Percentiles rank a stretch among this genome's conserved stretches.
These are phyloP conservation scores for Amborella trichopoda DNA, from an alignment of 164 flowering plant genomes.

Conservation along the genomic window DNA sequence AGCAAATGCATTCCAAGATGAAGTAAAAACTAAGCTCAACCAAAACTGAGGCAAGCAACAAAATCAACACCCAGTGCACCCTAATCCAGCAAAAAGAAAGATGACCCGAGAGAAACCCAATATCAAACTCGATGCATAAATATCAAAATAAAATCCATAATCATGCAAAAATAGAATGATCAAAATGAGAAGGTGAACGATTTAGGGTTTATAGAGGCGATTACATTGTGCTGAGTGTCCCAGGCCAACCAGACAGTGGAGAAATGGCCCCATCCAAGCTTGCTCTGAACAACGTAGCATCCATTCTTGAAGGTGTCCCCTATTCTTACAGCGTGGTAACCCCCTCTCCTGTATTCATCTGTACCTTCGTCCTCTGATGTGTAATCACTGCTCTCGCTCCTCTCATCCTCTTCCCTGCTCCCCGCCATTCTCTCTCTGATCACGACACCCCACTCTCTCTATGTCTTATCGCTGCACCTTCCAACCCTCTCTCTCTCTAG, in stretches of 20 bases:
- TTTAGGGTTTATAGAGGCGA: constrained; percentile 1
- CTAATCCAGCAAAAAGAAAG: too few species aligned
- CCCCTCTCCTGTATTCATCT: constrained; percentile 56
- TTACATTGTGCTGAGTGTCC: constrained; percentile 39
- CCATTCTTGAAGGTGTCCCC: constrained; percentile 51
- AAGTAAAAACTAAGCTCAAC: too few species aligned
- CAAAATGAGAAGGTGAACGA: not conserved
- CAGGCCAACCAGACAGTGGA: constrained; percentile 79
- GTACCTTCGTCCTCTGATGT: constrained; percentile 70
- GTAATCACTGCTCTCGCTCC: constrained; percentile 34
- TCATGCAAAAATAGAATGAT: not conserved
- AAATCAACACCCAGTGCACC: too few species aligned
- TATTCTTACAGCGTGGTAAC: constrained; percentile 60
- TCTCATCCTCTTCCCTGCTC: constrained; percentile 12
- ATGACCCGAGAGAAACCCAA: too few species aligned
- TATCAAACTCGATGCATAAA: too few species aligned
- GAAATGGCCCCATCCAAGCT: constrained; percentile 83
- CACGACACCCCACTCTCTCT: too few species aligned
- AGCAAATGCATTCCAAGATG: too few species aligned
- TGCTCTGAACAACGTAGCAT: constrained; percentile 49
- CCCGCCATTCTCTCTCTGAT: constrained; percentile 11
- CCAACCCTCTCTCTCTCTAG: too few species aligned
- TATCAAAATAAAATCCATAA: too few species aligned
- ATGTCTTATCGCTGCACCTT: too few species aligned
- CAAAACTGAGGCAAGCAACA: too few species aligned